Evolutionary conservation across 495 filamentous ascomycete genomes (phyloP), one percentile per base, ranked within the genome.

Genomic region (Xylaria castorea): DNA sequence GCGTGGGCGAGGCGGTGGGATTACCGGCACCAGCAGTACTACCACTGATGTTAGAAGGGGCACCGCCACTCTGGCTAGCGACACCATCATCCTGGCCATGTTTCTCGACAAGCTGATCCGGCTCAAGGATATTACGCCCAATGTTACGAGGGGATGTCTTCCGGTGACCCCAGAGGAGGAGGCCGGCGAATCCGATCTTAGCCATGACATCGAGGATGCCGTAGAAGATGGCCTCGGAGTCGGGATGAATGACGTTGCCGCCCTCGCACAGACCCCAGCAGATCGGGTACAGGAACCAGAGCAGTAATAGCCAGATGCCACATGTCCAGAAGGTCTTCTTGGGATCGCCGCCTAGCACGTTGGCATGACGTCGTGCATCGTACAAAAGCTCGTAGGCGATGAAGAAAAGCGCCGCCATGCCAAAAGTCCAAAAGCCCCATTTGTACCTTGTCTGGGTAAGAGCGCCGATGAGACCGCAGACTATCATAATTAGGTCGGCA

Each of bases 211-310:
- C 90, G 18, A 94, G 79, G 25, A 91, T 81, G 40, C 90, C 90
- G 73, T 93, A 93, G 80, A 94, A 93, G 69, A 92, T 79, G n/a
- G 86, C 84, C 73, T 89, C 89, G 3, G 85, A 87, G 70, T 91
- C 90, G 0, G 90, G 86, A 2, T 87, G 76, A 69, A 93, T 91
- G 68, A 86, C 79, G 76, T 93, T 93, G 5, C 90, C 90, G 40
- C 91, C 91, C 72, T 93, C 92, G 50, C 81, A 83, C 12, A 93
- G 73, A 68, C 90, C 92, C 86, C 88, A 93, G 14, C 86, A 86
- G 69, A 93, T 85, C 5, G 92, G 91, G 78, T 93, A 93, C n/a
- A 92, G 78, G 38, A 90, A 75, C 88, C 79, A 94, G 75, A 85
- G 83, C 71, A 91, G 81, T 30, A 88, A 78, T 9, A 87, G 81